Evolutionary conservation across 225 moss, liverwort and hornwort species (phyloP).

Genomic region (Lunularia cruciata): DNA sequence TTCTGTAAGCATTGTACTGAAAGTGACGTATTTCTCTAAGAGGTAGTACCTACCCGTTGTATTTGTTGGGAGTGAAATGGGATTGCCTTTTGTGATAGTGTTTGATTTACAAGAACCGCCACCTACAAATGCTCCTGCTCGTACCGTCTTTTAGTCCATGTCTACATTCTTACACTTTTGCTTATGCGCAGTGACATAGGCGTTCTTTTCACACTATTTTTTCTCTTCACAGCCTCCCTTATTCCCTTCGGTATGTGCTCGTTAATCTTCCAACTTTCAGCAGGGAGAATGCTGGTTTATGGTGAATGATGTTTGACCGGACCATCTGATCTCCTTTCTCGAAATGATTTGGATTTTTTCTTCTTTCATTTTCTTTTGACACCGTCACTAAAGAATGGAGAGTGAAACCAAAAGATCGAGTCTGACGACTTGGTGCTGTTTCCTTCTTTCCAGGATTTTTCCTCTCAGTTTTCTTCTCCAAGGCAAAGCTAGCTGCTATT

Average conservation of each 20-base stretch:
- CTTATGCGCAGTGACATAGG: constrained; percentile 73
- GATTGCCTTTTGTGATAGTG: not conserved
- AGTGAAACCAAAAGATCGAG: not conserved
- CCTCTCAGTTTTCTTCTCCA: constrained; percentile 85
- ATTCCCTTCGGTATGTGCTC: constrained; percentile 72
- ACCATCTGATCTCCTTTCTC: too few relatives aligned
- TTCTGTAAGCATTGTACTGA: constrained; percentile 66
- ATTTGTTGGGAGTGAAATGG: not conserved
- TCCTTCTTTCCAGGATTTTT: constrained; percentile 63
- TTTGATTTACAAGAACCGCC: too few relatives aligned
- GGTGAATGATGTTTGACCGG: too few relatives aligned
- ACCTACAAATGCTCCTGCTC: too few relatives aligned
- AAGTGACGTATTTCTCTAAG: constrained; percentile 70
- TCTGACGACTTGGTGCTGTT: not conserved
- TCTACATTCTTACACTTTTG: not conserved
- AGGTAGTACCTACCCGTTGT: constrained; percentile 48
- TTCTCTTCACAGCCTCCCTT: constrained; percentile 81
- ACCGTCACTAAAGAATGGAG: too few relatives aligned
- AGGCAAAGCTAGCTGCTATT: constrained; percentile 84
- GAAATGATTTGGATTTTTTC: too few relatives aligned
- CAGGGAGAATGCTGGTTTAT: too few relatives aligned
- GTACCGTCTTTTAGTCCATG: not conserved
- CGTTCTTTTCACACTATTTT: constrained; percentile 77
- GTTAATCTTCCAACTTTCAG: not conserved
- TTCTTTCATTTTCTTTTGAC: too few relatives aligned